Percentiles rank a stretch among this genome's conserved stretches.
Conservation (phyloP, 805 yeast genomes). For the Hanseniaspora thailandica region DNA sequence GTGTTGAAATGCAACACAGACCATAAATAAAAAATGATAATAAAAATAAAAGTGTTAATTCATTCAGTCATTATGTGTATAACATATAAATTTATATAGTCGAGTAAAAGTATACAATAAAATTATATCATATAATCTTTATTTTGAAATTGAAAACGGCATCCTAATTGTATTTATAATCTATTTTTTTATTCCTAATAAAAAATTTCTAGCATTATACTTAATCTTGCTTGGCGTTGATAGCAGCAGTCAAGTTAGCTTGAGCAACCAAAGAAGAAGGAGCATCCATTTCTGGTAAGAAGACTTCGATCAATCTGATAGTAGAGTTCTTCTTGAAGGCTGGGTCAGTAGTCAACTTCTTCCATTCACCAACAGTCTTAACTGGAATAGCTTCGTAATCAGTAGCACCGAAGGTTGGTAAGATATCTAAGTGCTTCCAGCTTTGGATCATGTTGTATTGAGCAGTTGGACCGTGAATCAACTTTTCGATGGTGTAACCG, state of each 20-base stretch:
- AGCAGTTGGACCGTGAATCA: constrained; percentile 58
- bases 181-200: no score
- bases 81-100: no score
- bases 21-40: constrained; percentile 22
- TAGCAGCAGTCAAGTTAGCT: constrained; percentile 48
- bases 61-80: background rate
- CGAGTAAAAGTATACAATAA: no score
- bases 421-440: constrained; percentile 47
- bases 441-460: constrained; percentile 55
- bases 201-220: background rate
- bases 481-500: constrained; percentile 66
- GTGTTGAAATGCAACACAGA: constrained; percentile 56
- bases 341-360: constrained; percentile 36
- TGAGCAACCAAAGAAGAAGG: constrained; percentile 54
- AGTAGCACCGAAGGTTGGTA: constrained; percentile 35
- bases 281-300: constrained; percentile 61
- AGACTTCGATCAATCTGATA: constrained; percentile 55
- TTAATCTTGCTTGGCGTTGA: constrained; percentile 31
- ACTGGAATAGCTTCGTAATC: constrained; percentile 46
- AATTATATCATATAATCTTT: no score
- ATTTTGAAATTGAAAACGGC: background rate
- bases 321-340: constrained; percentile 44
- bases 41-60: no score
- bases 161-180: background rate
- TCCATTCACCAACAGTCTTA: constrained; percentile 46